Evolutionary conservation across 1,139 yeast species (phyloP), one percentile per base, ranked within the genome.

Genomic region (Yamadazyma diospyri): DNA sequence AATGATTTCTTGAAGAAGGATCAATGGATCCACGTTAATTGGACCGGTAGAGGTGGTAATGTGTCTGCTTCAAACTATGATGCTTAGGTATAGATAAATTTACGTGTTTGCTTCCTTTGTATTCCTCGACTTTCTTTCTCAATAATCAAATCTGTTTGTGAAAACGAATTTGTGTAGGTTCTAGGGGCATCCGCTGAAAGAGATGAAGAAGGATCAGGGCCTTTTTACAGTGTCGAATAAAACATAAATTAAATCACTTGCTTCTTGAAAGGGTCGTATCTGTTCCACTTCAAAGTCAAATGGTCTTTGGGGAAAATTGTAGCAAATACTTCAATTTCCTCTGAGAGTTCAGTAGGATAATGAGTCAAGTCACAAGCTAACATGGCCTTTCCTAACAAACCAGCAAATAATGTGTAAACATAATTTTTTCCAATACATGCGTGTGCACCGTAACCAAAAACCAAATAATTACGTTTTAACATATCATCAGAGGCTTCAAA

Each of bases 31-130:
- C 98, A 92, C 73, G 75, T 89, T 61, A 89, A 92, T 94, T 92
- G 98, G 98, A 92, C 98, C 47, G 98, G 98, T 64, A 82, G 81
- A 59, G 98, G 97, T 71, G 98, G 98, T 74, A 80, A 89, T 67
- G 87, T 89, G 48, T 82, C 97, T 50, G 95, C 98, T 47, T 72
- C 96, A 34, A 85, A 94, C 52, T 92, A 92, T 70, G 82, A 82
- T 56, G 97, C 96, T 69, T 92, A 77, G 68, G 9, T 15, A 9
- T 23, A 23, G 9, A 18, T 18, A 9, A 7, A 18, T 18, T 9
- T 6, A 18, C 8, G 6, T 18, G 9, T 18, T 18, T 9, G 6
- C 20, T 7, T 18, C 20, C 20, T n/a, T n/a, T n/a, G n/a, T n/a
- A n/a, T n/a, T n/a, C n/a, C n/a, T n/a, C n/a, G n/a, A n/a, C n/a